Evolutionary conservation across 1,284 basidiomycete species (phyloP), one percentile per base, ranked within the genome.

Genomic region (Rhodotorula sp.): DNA sequence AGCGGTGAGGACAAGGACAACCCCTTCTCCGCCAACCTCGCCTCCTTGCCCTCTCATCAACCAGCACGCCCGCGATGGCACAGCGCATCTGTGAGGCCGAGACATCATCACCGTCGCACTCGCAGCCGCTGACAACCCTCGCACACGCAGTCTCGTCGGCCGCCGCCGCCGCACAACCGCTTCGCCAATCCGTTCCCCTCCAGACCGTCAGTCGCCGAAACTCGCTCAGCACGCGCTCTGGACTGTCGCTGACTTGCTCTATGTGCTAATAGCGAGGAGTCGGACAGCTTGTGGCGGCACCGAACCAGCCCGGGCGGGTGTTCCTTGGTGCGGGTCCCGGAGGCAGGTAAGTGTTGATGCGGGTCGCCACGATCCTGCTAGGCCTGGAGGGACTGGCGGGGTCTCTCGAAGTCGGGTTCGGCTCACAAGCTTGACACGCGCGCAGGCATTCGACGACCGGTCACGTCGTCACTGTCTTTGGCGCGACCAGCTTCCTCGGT

Each of bases 381-480:
- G n/a, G n/a, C n/a, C n/a, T n/a, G n/a, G n/a, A n/a, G n/a, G n/a
- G n/a, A n/a, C n/a, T n/a, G n/a, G n/a, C n/a, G n/a, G n/a, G n/a
- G n/a, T n/a, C n/a, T n/a, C n/a, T n/a, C n/a, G n/a, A n/a, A n/a
- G n/a, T n/a, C n/a, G n/a, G n/a, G 32, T 20, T 2, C 4, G 34
- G n/a, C 47, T 59, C 20, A 51, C 46, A 0, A 13, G 4, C 22
- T 6, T 22, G 1, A 11, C 2, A 7, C 19, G 6, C 34, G 17
- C 55, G 2, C 66, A 74, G 94, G 77, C 93, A 91, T 78, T 88
- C 91, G 11, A 87, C 89, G 71, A 89, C 89, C 62, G 94, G 94
- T 4, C 93, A 94, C 82, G 87, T 90, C 57, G 95, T 90, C 53
- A 99, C 95, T 39, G 94, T 99, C 65, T 99, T 99, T 83, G 95